phyloP scores from a whole-genome alignment of 768 basidiomycete species.

The Panellus pusillus region DNA sequence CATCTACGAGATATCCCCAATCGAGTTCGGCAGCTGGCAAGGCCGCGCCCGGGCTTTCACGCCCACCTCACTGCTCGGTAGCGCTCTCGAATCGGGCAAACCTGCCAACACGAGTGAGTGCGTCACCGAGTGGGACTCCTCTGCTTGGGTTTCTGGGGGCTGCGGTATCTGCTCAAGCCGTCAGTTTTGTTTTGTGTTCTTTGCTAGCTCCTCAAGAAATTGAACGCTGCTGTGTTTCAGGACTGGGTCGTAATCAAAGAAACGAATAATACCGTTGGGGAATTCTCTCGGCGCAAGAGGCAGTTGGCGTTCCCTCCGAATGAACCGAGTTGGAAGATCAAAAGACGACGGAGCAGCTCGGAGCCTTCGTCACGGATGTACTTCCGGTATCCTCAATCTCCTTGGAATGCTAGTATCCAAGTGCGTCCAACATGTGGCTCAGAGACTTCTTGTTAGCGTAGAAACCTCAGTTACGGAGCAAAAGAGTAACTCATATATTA shows the following conservation, averaged over 20 bases:
- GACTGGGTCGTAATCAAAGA: constrained; percentile 8
- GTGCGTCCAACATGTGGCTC: not conserved
- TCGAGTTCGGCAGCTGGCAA: constrained; percentile 9
- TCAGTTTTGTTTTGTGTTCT: not conserved
- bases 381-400: constrained; percentile 2
- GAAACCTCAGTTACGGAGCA: no score
- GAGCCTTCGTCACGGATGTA: not conserved
- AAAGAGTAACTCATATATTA: no score
- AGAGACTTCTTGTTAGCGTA: not conserved
- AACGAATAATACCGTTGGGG: constrained; percentile 5
- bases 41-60: constrained; percentile 5
- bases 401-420: constrained; percentile 8
- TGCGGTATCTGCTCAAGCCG: not conserved
- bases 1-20: constrained; percentile 9
- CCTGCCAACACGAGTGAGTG: constrained; percentile 4
- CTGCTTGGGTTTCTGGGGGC: constrained; percentile 7
- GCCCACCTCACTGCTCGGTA: constrained; percentile 10
- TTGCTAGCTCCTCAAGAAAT: not conserved
- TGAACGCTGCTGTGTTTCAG: not conserved
- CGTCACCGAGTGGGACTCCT: constrained; percentile 6
- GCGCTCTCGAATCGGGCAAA: constrained; percentile 3
- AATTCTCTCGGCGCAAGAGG: constrained; percentile 2
- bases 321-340: constrained; percentile 1
- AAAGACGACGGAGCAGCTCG: not conserved
- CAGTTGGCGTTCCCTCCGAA: constrained; percentile 5